Conservation (phyloP, 768 basidiomycete species). For the Collybiopsis luxurians region DNA sequence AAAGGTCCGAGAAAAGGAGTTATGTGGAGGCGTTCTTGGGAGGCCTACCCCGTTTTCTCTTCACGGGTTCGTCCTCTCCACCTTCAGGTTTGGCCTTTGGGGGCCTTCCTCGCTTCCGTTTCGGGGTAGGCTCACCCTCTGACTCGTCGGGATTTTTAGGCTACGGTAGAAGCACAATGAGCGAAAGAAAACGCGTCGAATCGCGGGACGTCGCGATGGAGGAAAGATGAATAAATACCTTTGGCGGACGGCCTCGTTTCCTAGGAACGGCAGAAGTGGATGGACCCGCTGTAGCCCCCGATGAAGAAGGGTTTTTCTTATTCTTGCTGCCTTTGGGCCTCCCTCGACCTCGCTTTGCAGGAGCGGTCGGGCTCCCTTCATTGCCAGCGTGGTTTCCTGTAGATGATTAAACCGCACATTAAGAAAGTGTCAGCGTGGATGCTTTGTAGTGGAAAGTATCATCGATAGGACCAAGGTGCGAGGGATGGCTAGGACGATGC, state of each 20-base stretch:
- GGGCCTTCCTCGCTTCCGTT: constrained; percentile 74
- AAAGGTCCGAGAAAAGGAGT: constrained; percentile 13
- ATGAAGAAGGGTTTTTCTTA: constrained; percentile 39
- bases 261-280: constrained; percentile 34
- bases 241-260: constrained; percentile 70
- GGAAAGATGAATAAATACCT: constrained; percentile 36
- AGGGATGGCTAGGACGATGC: constrained; percentile 12
- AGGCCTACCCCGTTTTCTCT: constrained; percentile 76
- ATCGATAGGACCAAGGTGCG: constrained; percentile 12
- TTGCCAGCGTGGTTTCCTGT: constrained; percentile 37
- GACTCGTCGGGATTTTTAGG: constrained; percentile 12
- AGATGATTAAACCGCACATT: constrained; percentile 21
- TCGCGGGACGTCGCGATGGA: constrained; percentile 19
- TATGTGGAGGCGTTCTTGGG: constrained; percentile 46
- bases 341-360: constrained; percentile 77
- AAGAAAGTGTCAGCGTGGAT: constrained; percentile 17
- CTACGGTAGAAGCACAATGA: constrained; percentile 7
- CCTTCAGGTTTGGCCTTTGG: constrained; percentile 61
- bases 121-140: constrained; percentile 50
- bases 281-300: constrained; percentile 30
- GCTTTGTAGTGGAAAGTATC: constrained; percentile 16
- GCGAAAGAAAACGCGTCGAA: constrained; percentile 18
- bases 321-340: constrained; percentile 89
- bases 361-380: constrained; percentile 23
- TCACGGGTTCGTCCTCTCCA: constrained; percentile 46